Evolutionary conservation across 2,329 filamentous ascomycete genomes (phyloP), one percentile per base, ranked within the genome.

Genomic region (Talaromyces pinophilus): DNA sequence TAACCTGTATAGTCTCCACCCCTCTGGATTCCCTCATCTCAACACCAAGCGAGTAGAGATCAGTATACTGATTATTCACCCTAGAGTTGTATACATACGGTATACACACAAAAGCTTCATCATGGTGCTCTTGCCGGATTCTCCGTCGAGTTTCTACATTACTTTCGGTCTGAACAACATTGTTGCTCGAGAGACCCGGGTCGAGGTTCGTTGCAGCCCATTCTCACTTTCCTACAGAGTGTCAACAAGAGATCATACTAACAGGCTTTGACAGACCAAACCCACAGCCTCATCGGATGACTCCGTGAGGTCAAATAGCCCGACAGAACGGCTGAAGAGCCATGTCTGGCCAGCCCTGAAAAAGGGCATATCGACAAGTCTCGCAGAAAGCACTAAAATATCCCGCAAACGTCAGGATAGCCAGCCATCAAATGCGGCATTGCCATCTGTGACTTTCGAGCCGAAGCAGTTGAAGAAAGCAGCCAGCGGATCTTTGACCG

Each of bases 321-420:
- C 67, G 25, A 67, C 68, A 25, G 68, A 71, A 28, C 70, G 67
- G 44, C 64, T 66, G 42, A 71, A 67, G 55, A 35, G 11, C 1
- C 70, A 71, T 61, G 66, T 73, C 40, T 72, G 72, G 72, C 71
- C 69, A 10, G 68, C 28, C 25, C 15, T 71, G 22, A 74, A 70
- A 61, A 72, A 68, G 59, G 40, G 65, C 10, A 64, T 65, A 35
- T 54, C 65, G 30, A 57, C 60, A 62, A 62, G 70, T 67, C 62
- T 64, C 35, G 25, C 13, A 65, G 61, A 66, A 60, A n/a, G 33
- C 17, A 25, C 65, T 33, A 63, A 54, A 19, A 60, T 63, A 54
- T 38, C 40, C 1, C 61, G 65, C 60, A 67, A 55, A 25, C 38
- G 48, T n/a, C 44, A 50, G 13, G 60, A 67, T 25, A 40, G 30